A percentile compares a stretch with the other conserved stretches of the same genome.
These are phyloP conservation scores for Hymenoscyphus repandus DNA, from an alignment of 2,329 filamentous ascomycete species.

Conservation along the genomic window DNA sequence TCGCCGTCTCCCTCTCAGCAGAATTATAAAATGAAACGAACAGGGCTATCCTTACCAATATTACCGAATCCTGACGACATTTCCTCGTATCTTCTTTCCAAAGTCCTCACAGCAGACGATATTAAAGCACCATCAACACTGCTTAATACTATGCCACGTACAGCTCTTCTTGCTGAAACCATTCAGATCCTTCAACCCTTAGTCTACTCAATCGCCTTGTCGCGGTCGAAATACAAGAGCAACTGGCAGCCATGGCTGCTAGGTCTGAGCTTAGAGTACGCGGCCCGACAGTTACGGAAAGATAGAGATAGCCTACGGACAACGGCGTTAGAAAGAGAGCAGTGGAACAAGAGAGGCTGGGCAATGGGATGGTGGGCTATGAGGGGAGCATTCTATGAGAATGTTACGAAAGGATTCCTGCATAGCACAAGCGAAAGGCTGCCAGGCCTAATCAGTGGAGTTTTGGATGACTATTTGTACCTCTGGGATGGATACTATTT, in stretches of 20 bases:
- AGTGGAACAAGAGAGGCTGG: constrained; percentile 84
- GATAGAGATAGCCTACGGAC: constrained; percentile 55
- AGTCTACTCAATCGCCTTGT: constrained; percentile 77
- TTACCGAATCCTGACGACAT: constrained; percentile 79
- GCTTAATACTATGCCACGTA: constrained; percentile 74
- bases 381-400: constrained; percentile 95
- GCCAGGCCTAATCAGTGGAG: constrained; percentile 71
- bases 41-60: constrained; percentile 76
- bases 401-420: constrained; percentile 73
- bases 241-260: constrained; percentile 91
- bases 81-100: constrained; percentile 78
- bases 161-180: constrained; percentile 74
- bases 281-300: constrained; percentile 77
- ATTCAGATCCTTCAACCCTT: constrained; percentile 87
- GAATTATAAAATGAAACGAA: constrained; percentile 92
- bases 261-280: constrained; percentile 79
- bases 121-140: constrained; percentile 88
- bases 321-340: constrained; percentile 82
- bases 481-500: constrained; percentile 99
- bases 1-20: constrained; percentile 33
- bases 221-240: constrained; percentile 61
- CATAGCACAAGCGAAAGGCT: constrained; percentile 39
- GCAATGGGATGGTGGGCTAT: constrained; percentile 92
- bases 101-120: constrained; percentile 91
- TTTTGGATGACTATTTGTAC: constrained; percentile 95